These are phyloP conservation scores for Phytophthora hibernalis DNA, from an alignment of 352 stramenopile species.

Conservation along the genomic window DNA sequence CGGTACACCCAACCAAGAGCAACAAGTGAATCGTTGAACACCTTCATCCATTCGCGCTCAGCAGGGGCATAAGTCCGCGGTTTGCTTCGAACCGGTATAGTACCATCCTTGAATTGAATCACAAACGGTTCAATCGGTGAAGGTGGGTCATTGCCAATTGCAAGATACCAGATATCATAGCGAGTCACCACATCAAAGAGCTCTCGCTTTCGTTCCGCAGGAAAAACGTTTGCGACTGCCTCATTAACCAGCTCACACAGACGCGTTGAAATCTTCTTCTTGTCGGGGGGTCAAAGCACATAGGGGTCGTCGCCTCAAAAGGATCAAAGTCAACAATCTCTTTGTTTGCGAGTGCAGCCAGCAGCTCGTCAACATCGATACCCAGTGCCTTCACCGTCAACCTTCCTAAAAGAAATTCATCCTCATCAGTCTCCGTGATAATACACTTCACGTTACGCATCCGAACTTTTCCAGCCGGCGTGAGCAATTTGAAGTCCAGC, in stretches of 20 bases:
- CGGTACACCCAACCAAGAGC: slow-evolving; percentile 11
- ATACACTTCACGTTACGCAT: slow-evolving; percentile 1
- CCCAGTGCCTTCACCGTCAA: neutral
- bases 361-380: slow-evolving; percentile 7
- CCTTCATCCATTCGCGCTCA: neutral
- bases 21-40: slow-evolving; percentile 1
- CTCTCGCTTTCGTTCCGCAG: neutral
- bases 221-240: slow-evolving; percentile 5
- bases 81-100: neutral
- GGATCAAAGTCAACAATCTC: slow-evolving; percentile 10
- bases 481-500: neutral
- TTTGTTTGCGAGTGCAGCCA: slow-evolving; percentile 6
- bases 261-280: slow-evolving; percentile 3
- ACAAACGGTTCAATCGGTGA: slow-evolving; percentile 10
- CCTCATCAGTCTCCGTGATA: slow-evolving; percentile 12
- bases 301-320: slow-evolving; percentile 2
- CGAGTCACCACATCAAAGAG: neutral
- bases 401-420: neutral
- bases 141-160: slow-evolving; percentile 10
- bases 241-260: slow-evolving; percentile 7
- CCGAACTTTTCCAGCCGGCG: neutral
- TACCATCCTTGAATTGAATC: slow-evolving; percentile 3
- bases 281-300: slow-evolving; percentile 10
- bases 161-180: slow-evolving; percentile 1
- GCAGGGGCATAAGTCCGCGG: neutral